Percentiles rank a stretch among this genome's conserved stretches.
phyloP scores from a whole-genome alignment of 176 grass and related monocot species.

The Musa beccarii region DNA sequence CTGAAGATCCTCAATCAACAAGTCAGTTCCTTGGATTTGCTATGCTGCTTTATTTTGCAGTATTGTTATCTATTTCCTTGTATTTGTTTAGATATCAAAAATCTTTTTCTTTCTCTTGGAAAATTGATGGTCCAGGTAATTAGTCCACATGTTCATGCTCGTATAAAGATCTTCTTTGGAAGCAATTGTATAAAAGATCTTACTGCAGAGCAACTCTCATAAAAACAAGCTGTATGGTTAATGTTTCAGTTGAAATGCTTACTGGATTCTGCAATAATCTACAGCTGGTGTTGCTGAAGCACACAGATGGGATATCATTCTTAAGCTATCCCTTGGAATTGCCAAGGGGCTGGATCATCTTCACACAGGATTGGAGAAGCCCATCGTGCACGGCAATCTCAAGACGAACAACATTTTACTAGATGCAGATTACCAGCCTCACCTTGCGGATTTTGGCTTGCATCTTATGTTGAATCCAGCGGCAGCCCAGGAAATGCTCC shows the following conservation, averaged over 20 bases:
- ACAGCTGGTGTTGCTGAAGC: slow-evolving; percentile 84
- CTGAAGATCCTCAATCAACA: too few species aligned
- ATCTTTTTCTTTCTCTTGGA: too few species aligned
- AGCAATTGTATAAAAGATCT: too few species aligned
- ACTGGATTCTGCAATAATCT: slow-evolving; percentile 4
- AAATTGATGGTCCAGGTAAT: too few species aligned
- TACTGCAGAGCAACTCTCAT: background rate
- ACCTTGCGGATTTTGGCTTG: slow-evolving; percentile 77
- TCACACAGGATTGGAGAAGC: slow-evolving; percentile 59
- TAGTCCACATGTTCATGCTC: too few species aligned
- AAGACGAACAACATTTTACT: slow-evolving; percentile 90
- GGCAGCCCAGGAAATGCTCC: slow-evolving; percentile 68
- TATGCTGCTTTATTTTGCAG: too few species aligned
- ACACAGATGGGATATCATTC: slow-evolving; percentile 80
- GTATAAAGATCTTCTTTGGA: too few species aligned
- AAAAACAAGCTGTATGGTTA: background rate
- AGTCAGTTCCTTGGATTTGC: too few species aligned
- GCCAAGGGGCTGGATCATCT: slow-evolving; percentile 89
- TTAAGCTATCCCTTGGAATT: slow-evolving; percentile 68
- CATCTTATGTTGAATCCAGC: slow-evolving; percentile 57
- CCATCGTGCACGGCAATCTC: slow-evolving; percentile 79
- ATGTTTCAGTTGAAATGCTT: background rate
- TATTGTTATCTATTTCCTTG: too few species aligned
- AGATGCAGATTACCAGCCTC: slow-evolving; percentile 74
- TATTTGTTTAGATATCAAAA: too few species aligned